A percentile compares a stretch with the other conserved stretches of the same genome.
Conservation (phyloP, 805 yeast species). For the Schwanniomyces polymorphus region DNA sequence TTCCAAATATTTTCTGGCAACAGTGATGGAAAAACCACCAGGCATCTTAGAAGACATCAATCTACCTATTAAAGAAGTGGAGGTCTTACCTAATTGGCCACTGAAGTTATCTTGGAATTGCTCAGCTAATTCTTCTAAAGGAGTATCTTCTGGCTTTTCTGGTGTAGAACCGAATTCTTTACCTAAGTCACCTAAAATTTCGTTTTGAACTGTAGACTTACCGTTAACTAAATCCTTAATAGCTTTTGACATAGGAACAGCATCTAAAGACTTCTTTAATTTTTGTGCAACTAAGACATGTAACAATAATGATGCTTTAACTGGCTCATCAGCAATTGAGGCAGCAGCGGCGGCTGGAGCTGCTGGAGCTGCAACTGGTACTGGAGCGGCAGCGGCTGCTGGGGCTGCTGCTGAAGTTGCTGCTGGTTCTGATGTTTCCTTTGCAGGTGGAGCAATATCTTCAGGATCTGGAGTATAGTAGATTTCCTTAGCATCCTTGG, state of each 20-base stretch:
- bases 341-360: constrained; percentile 81
- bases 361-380: constrained; percentile 60
- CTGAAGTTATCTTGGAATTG: constrained; percentile 86
- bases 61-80: constrained; percentile 84
- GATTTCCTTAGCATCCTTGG: constrained; percentile 94
- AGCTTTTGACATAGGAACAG: constrained; percentile 85
- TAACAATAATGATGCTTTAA: constrained; percentile 75
- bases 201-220: constrained; percentile 97
- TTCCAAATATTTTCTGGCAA: constrained; percentile 90
- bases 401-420: constrained; percentile 57
- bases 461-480: constrained; percentile 89
- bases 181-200: constrained; percentile 97
- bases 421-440: constrained; percentile 20
- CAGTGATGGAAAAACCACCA: constrained; percentile 94
- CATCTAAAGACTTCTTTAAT: constrained; percentile 85
- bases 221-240: constrained; percentile 98
- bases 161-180: constrained; percentile 98
- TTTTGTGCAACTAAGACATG: constrained; percentile 95
- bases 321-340: constrained; percentile 86
- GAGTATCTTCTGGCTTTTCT: constrained; percentile 98
- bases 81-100: constrained; percentile 92
- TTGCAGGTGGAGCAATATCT: constrained; percentile 40
- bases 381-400: constrained; percentile 51
- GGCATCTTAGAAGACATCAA: constrained; percentile 98
- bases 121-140: constrained; percentile 93